Evolutionary conservation across 305 asterid genomes (phyloP), one percentile per base, ranked within the genome.

Genomic region (Plantago coronopus): DNA sequence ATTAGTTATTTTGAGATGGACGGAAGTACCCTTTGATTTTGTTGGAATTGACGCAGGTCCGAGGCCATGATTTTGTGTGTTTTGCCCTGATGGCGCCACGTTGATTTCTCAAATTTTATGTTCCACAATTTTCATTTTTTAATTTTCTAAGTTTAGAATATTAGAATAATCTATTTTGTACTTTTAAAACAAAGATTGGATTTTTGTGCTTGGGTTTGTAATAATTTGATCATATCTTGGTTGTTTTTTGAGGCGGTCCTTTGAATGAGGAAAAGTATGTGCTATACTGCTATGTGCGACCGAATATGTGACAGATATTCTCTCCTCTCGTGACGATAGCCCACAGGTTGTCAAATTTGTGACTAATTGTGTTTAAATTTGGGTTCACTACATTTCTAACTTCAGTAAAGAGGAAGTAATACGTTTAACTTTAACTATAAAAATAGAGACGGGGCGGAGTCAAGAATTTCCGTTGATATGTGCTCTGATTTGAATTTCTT

Each of bases 1-100:
- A 75, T 60, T 3, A 18, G 0, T 18, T 1, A 15, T 23, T 1
- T 5, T 16, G 1, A 1, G 42, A 2, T 17, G 47, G 85, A 70
- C 89, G 64, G 69, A 58, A 76, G 38, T 78, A 58, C 86, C 94
- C 84, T 68, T 61, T 17, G 67, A 62, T 63, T 57, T 59, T 53
- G 44, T 67, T 14, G 74, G 61, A 59, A 61, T 66, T 62, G 79
- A 71, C 77, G 53, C 59, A 72, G 73, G 71, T 65, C 63, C 60
- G 69, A 25, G 43, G 81, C 67, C 81, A 61, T 73, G 80, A 70
- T 64, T 7, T 68, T 67, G 66, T 50, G 66, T 44, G 59, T 48
- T 25, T 42, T 45, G 78, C 70, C 62, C 45, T 45, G 7, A 13
- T 23, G 42, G 27, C 17, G 74, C 62, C 78, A 73, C 74, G 72